Percentiles rank a stretch among this genome's conserved stretches.
phyloP scores from a whole-genome alignment of 441 rosid genomes.

The Euphorbia schlechtendalii region DNA sequence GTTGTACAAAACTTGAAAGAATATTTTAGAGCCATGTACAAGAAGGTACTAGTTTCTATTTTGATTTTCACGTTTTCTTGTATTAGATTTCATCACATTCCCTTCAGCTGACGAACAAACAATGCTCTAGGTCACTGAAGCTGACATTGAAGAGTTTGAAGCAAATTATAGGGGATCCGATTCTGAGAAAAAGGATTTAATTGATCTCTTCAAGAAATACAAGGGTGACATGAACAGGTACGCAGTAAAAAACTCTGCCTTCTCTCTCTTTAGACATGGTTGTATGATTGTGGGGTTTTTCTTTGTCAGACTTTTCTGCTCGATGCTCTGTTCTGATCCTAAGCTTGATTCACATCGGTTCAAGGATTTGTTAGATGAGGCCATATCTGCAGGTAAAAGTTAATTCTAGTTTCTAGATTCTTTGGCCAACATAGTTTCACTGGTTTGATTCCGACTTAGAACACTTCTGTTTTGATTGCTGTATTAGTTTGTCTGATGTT shows the following conservation, averaged over 20 bases:
- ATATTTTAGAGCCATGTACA: constrained; percentile 65
- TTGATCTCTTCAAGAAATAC: constrained; percentile 51
- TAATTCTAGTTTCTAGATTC: neutral
- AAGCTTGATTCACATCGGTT: constrained; percentile 92
- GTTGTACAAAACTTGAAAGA: constrained; percentile 59
- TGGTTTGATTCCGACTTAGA: neutral
- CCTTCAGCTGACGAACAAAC: neutral
- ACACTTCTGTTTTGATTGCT: neutral
- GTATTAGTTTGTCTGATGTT: neutral
- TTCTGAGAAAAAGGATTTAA: constrained; percentile 80
- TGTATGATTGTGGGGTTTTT: constrained; percentile 12
- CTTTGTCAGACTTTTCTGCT: constrained; percentile 66
- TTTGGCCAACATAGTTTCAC: neutral
- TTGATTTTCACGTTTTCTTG: constrained; percentile 7
- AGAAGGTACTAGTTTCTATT: constrained; percentile 41
- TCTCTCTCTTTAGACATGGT: constrained; percentile 2
- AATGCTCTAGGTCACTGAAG: constrained; percentile 62
- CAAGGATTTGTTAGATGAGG: constrained; percentile 66
- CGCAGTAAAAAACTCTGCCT: neutral
- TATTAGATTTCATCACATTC: constrained; percentile 7
- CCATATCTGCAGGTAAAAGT: constrained; percentile 56
- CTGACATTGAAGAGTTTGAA: constrained; percentile 81
- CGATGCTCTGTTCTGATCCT: constrained; percentile 85
- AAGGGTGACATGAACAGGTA: constrained; percentile 83
- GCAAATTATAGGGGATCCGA: constrained; percentile 89